Evolutionary conservation across 2,329 filamentous ascomycete species (phyloP).

Genomic region (Colletotrichum viniferum): DNA sequence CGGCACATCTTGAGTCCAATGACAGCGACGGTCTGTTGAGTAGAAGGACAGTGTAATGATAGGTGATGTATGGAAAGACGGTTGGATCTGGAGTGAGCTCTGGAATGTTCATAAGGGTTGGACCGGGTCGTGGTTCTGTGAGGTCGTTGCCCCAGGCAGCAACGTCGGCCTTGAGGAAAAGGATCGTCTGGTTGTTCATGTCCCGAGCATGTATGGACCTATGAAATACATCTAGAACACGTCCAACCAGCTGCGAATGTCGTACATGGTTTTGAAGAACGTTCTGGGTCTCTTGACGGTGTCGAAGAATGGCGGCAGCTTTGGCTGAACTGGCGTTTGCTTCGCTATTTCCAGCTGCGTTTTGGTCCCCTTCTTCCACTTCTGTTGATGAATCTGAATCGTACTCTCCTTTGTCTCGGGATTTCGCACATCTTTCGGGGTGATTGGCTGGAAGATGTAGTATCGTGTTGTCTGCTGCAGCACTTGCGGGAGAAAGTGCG

Average conservation of each 20-base stretch:
- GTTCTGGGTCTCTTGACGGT: constrained; percentile 1
- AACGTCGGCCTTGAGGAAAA: constrained; percentile 18
- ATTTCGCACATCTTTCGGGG: background rate
- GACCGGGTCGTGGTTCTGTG: background rate
- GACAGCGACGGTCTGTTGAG: constrained; percentile 39
- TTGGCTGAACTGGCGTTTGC: background rate
- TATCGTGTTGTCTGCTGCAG: background rate
- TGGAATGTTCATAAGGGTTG: background rate
- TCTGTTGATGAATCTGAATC: background rate
- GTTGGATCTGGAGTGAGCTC: background rate
- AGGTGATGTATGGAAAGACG: constrained; percentile 18
- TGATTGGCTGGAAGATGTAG: constrained; percentile 16
- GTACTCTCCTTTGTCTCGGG: background rate
- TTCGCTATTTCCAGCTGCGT: background rate
- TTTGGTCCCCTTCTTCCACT: background rate
- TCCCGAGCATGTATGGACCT: constrained; percentile 10
- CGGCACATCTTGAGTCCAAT: constrained; percentile 16
- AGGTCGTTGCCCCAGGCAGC: constrained; percentile 13
- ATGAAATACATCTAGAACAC: constrained; percentile 14
- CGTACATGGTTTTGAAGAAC: constrained; percentile 4
- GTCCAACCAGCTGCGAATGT: constrained; percentile 1
- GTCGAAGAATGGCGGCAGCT: background rate
- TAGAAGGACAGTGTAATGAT: constrained; percentile 36
- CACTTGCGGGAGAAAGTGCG: background rate
- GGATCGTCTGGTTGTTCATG: background rate